Base-by-base conservation (phyloP, 495 filamentous ascomycete species). In the Penicillium herquei region DNA sequence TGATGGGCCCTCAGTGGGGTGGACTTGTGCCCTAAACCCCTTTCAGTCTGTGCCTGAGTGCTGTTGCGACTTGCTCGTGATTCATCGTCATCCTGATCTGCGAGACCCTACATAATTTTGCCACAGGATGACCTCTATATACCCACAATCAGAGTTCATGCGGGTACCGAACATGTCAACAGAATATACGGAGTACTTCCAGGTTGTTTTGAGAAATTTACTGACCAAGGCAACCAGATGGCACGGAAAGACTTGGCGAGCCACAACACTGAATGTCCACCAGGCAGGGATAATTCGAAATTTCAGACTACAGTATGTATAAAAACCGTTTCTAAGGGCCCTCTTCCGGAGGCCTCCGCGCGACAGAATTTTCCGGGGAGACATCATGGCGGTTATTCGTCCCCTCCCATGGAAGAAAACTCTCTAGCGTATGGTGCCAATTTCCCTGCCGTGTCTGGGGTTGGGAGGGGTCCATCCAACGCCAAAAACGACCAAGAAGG, bases 401-500 rank as follows among this genome's bases (percentile, higher is more conserved):
- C 37, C 14, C 37, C 14, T 41, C 37, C 13, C 11, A 49, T 21
- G 52, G 53, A 56, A 59, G 56, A 31, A 54, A 46, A 46, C 26
- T 39, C 46, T 16, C 35, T 62, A 56, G 48, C 50, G 49, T 35
- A 39, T 44, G 43, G 43, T 51, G 35, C 58, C 43, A 45, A 54
- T 58, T 58, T 52, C 43, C 50, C 43, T 43, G 34, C 51, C 45
- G 56, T 59, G 51, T 55, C 57, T 16, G 39, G 54, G 40, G 35
- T n/a, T 51, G 14, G 41, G 48, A 52, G 39, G 49, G 46, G 34
- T 18, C 14, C 32, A 31, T 26, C 41, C 26, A 48, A 34, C 52
- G 52, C 52, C 48, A 55, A 45, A 44, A 49, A 47, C 44, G 31
- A 12, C 18, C 7, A 30, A 10, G 5, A 49, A n/a, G 14, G 6